A percentile compares a stretch with the other conserved stretches of the same genome.
These are phyloP conservation scores for Thielaviopsis cerberus DNA, from an alignment of 2,329 filamentous ascomycete genomes.

Conservation along the genomic window DNA sequence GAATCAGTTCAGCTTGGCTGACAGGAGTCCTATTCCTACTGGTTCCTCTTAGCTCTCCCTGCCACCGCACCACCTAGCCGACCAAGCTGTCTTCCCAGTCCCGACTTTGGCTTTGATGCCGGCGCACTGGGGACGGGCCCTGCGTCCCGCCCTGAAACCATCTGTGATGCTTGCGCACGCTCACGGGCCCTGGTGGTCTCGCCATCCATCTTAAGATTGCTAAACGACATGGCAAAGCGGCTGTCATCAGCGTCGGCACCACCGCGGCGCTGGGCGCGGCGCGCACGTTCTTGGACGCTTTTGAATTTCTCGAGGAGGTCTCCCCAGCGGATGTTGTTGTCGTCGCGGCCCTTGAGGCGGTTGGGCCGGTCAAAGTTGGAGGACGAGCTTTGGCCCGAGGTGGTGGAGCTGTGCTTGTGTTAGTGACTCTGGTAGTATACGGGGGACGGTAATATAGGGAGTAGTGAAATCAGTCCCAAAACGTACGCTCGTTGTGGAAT, in stretches of 20 bases:
- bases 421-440: not conserved
- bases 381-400: conserved; percentile 35
- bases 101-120: conserved; percentile 36
- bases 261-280: conserved; percentile 45
- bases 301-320: conserved; percentile 92
- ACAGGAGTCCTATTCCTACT: not conserved
- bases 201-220: conserved; percentile 22
- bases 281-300: conserved; percentile 68
- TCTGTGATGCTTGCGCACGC: conserved; percentile 25
- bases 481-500: conserved; percentile 61
- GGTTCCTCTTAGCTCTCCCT: conserved; percentile 38
- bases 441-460: not conserved
- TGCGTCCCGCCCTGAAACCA: conserved; percentile 32
- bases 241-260: conserved; percentile 29
- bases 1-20: not conserved
- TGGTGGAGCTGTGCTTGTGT: conserved; percentile 14
- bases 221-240: conserved; percentile 22
- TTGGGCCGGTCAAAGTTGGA: conserved; percentile 54
- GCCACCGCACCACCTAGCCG: conserved; percentile 53
- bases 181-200: conserved; percentile 18
- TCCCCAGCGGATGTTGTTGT: conserved; percentile 71
- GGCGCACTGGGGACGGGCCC: conserved; percentile 24
- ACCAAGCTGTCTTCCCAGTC: conserved; percentile 50
- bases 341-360: conserved; percentile 63
- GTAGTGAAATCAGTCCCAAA: not conserved